These are phyloP conservation scores for Scheffersomyces lignicola DNA, from an alignment of 1,139 yeast species.

Conservation along the genomic window DNA sequence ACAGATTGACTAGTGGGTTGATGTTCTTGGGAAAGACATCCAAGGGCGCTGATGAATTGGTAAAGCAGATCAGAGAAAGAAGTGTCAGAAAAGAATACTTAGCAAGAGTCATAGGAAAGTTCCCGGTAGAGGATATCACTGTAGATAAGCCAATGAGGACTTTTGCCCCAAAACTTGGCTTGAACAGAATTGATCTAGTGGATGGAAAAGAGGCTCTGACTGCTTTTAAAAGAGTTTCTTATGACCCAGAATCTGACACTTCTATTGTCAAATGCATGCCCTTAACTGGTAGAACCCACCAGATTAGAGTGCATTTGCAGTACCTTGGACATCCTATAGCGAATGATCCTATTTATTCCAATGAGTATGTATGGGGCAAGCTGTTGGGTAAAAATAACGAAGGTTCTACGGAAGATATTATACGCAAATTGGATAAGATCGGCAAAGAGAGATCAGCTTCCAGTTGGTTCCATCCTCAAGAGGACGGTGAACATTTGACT, in stretches of 20 bases:
- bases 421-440: slow-evolving; percentile 51
- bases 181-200: slow-evolving; percentile 64
- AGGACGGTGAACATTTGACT: slow-evolving; percentile 58
- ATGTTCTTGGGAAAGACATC: slow-evolving; percentile 90
- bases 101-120: slow-evolving; percentile 84
- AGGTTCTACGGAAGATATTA: slow-evolving; percentile 48
- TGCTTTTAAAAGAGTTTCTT: slow-evolving; percentile 55
- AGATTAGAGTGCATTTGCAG: slow-evolving; percentile 89
- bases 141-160: slow-evolving; percentile 75
- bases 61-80: slow-evolving; percentile 71
- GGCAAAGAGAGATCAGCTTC: slow-evolving; percentile 71
- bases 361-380: slow-evolving; percentile 71
- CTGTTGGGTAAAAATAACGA: slow-evolving; percentile 54
- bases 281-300: slow-evolving; percentile 91
- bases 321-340: slow-evolving; percentile 88
- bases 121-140: slow-evolving; percentile 52
- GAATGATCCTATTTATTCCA: slow-evolving; percentile 84
- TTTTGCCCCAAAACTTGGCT: slow-evolving; percentile 73
- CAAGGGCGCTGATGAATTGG: slow-evolving; percentile 76
- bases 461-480: slow-evolving; percentile 63
- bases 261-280: slow-evolving; percentile 85
- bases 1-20: slow-evolving; percentile 88
- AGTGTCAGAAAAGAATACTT: slow-evolving; percentile 80
- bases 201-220: slow-evolving; percentile 69
- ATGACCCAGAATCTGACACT: slow-evolving; percentile 54